These are phyloP conservation scores for Phytophthora pinifolia DNA, from an alignment of 352 stramenopile genomes.

Conservation along the genomic window DNA sequence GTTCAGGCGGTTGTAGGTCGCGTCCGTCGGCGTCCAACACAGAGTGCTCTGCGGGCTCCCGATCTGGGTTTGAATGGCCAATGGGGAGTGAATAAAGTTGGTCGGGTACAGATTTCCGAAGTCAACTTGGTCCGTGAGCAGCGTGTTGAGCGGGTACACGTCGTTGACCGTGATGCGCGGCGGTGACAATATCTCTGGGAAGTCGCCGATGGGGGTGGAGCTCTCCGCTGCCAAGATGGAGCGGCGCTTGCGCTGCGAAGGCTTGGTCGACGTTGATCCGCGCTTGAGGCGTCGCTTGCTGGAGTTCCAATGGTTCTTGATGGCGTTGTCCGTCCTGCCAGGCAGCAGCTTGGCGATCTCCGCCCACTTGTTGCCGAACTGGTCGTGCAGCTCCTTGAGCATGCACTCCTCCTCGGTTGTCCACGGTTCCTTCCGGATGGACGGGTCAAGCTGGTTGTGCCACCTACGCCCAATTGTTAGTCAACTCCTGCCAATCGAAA, in stretches of 20 bases:
- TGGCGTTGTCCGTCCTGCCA: constrained; percentile 88
- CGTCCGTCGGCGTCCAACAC: constrained; percentile 38
- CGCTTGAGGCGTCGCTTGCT: constrained; percentile 75
- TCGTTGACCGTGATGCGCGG: constrained; percentile 3
- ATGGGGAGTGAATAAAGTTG: constrained; percentile 29
- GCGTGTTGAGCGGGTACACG: constrained; percentile 15
- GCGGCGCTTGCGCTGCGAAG: constrained; percentile 24
- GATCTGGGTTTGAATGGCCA: constrained; percentile 32
- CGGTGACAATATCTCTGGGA: constrained; percentile 3
- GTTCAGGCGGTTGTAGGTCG: constrained; percentile 24
- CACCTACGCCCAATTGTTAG: constrained; percentile 42
- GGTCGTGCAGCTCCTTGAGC: constrained; percentile 71
- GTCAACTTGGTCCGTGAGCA: constrained; percentile 26
- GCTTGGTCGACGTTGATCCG: constrained; percentile 20
- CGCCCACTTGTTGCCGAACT: constrained; percentile 90
- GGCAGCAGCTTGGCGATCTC: constrained; percentile 90
- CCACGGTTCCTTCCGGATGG: constrained; percentile 93
- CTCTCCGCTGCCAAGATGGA: constrained; percentile 3
- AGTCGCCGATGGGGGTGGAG: constrained; percentile 1
- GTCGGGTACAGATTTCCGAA: constrained; percentile 22
- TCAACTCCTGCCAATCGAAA: neutral
- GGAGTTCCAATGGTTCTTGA: constrained; percentile 94
- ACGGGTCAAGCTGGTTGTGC: constrained; percentile 95
- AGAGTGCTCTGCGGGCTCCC: constrained; percentile 18
- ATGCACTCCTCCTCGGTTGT: constrained; percentile 86